Evolutionary conservation across 2,329 filamentous ascomycete species (phyloP), one percentile per base, ranked within the genome.

Genomic region (Tolypocladium guangdongense): DNA sequence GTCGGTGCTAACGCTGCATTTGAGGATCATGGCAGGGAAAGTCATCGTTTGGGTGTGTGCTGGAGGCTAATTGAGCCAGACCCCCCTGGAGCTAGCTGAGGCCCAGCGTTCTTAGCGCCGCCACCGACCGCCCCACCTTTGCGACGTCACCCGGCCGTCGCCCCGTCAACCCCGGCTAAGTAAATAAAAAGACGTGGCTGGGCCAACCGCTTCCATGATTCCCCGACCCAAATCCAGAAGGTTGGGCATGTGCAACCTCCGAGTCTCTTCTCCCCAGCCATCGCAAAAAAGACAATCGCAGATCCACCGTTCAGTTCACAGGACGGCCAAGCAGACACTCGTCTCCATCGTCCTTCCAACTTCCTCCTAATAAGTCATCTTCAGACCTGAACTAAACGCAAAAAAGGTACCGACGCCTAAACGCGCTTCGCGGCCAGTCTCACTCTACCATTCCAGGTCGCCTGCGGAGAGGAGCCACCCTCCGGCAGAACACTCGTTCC

Each of bases 101-200:
- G n/a, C n/a, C n/a, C n/a, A n/a, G n/a, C n/a, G n/a, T n/a, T n/a
- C n/a, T n/a, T n/a, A n/a, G n/a, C n/a, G n/a, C n/a, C n/a, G n/a
- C n/a, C n/a, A n/a, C 27, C 27, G 3, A 27, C 27, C 3, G 50
- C 56, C 56, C 57, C 55, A 52, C 54, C 41, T 27, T 14, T 32
- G 45, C 50, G 52, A 59, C 56, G 55, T 57, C 54, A 46, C 54
- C 55, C 55, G 30, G 11, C 33, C 45, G 62, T 66, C 58, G 52
- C 59, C 60, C 50, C 41, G 62, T 50, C 64, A 65, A 66, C 63
- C 54, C 32, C 6, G n/a, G 0, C 45, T 47, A 53, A 59, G 63
- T 66, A 62, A 66, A 66, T 62, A 66, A 64, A 64, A 58, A 52
- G 54, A 51, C 54, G 64, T 64, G 64, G 64, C 63, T 66, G 63